Percentiles rank a stretch among this genome's conserved stretches.
These are phyloP conservation scores for Eucalyptus microcorys DNA, from an alignment of 345 rosid species.

Conservation along the genomic window DNA sequence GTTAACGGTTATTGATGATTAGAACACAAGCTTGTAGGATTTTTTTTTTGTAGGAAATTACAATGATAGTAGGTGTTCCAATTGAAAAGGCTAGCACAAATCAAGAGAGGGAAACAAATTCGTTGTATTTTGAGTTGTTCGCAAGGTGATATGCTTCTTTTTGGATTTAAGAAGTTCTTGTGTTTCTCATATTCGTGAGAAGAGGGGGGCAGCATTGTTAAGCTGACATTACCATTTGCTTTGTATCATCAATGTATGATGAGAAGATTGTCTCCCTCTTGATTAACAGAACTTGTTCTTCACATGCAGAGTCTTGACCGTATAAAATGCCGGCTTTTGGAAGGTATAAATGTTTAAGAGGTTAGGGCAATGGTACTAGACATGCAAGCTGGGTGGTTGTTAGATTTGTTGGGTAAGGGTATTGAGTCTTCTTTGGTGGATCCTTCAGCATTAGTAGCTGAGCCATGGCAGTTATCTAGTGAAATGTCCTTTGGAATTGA, in stretches of 20 bases:
- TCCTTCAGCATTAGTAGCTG: slow-evolving; percentile 74
- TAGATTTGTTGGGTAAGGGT: slow-evolving; percentile 97
- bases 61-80: background rate
- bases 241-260: background rate
- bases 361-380: slow-evolving; percentile 98
- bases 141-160: background rate
- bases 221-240: background rate
- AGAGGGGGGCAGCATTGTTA: background rate
- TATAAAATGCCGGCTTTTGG: slow-evolving; percentile 84
- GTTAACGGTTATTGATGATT: background rate
- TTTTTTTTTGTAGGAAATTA: background rate
- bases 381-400: slow-evolving; percentile 89
- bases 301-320: slow-evolving; percentile 80
- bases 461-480: slow-evolving; percentile 77
- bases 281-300: background rate
- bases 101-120: background rate
- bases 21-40: background rate
- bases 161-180: background rate
- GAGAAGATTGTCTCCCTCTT: background rate
- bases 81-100: background rate
- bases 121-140: background rate
- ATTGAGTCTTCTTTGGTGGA: slow-evolving; percentile 85
- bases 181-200: background rate
- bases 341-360: slow-evolving; percentile 96
- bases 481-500: slow-evolving; percentile 61